These are phyloP conservation scores for Parastagonospora avenae DNA, from an alignment of 2,329 filamentous ascomycete genomes.

Conservation along the genomic window DNA sequence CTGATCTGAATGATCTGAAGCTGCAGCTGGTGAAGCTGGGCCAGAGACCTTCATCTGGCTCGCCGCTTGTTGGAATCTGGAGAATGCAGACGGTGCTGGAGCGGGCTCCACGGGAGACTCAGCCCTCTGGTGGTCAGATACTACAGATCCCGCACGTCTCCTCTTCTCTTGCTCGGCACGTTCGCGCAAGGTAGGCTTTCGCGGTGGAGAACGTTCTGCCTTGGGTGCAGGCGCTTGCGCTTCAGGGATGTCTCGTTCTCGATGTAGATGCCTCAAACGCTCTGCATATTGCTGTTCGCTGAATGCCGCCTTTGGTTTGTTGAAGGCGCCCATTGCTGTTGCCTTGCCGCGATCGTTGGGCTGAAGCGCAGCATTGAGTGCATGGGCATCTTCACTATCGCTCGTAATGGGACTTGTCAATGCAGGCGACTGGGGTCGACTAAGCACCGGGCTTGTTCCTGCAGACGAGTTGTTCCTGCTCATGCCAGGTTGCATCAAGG, in stretches of 20 bases:
- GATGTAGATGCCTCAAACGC: conserved; percentile 79
- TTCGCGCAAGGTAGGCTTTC: conserved; percentile 38
- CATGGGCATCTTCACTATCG: conserved; percentile 70
- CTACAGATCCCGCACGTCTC: conserved; percentile 33
- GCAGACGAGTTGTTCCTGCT: conserved; percentile 39
- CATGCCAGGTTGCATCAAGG: conserved; percentile 43
- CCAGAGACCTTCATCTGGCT: conserved; percentile 48
- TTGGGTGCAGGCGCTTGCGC: conserved; percentile 17
- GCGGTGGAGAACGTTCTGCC: conserved; percentile 25
- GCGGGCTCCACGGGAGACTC: conserved; percentile 36
- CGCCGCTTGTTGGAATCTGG: conserved; percentile 54
- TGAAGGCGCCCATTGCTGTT: conserved; percentile 73
- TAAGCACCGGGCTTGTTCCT: conserved; percentile 48
- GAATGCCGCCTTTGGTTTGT: conserved; percentile 75
- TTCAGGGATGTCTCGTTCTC: conserved; percentile 66
- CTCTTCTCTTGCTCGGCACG: conserved; percentile 43
- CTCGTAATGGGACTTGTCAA: conserved; percentile 70
- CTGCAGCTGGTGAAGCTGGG: conserved; percentile 17
- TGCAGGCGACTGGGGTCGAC: conserved; percentile 57
- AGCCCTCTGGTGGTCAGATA: conserved; percentile 30
- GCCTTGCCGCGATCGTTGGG: conserved; percentile 81
- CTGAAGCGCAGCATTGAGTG: conserved; percentile 67
- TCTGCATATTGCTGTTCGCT: conserved; percentile 86
- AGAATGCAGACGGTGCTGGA: conserved; percentile 46
- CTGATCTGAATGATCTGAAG: conserved; percentile 14